Base-by-base conservation (phyloP, 805 yeast species). In the Candida piceae region DNA sequence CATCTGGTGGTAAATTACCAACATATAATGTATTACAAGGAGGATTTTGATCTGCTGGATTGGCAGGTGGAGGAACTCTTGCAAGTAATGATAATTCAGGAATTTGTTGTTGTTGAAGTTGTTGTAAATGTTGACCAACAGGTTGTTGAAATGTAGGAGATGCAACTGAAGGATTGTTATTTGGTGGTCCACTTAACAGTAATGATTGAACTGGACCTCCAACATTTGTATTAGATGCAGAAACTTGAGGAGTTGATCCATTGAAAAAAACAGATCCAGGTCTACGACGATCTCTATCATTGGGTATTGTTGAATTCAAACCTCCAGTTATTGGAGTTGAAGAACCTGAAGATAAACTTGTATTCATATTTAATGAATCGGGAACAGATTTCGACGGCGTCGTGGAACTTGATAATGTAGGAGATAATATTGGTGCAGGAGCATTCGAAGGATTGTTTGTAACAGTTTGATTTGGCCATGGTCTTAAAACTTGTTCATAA, bases 1-100 rank as follows among this genome's bases (percentile, higher is more conserved):
- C 95, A 66, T 93, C 96, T 13, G 96, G 96, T 3, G 98, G 97
- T 53, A 93, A 70, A 59, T 93, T 93, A 15, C 98, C 98, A 32
- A 93, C 98, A 53, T 93, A 93, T 39, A 93, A 67, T 0, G 98
- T 93, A 60, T 93, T 93, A 65, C 98, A 93, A 7, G 98, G 98
- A 4, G 98, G 97, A 57, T 93, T 93, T 63, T 93, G 98, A 62
- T 93, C 98, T 2, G 98, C 97, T 6, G 98, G 98, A 54, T 90
- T 90, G 1, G 96, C 96, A 6, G 94, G 95, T 4, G 90, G 88
- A 11, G 93, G 94, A 21, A 84, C 88, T 46, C 87, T 65, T 0
- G 90, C 88, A 32, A 84, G 62, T 31, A 84, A 64, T 0, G 88
- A 80, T 44, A 84, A 66, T 55, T 84, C 93, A 0, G 80, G 80